Base-by-base conservation (phyloP, 2,329 filamentous ascomycete species). In the Verticillium tricorpus region DNA sequence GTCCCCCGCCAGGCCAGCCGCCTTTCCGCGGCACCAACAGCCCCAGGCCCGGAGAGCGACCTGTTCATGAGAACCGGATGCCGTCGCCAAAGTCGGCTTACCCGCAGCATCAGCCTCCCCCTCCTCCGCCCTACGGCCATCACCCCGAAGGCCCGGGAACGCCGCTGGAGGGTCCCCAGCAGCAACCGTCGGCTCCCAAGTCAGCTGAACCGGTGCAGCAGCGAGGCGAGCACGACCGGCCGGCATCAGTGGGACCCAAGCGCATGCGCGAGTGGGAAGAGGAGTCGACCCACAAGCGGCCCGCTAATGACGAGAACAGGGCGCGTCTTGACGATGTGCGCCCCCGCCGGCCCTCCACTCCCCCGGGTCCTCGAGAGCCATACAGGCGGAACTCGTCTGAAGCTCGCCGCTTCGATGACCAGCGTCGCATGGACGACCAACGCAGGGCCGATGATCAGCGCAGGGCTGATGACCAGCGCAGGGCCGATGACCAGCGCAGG, bases 251-350 rank as follows among this genome's bases (percentile, higher is more conserved):
- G 12, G 85, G 85, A 3, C 87, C 89, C 62, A 99, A 99, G 82
- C 87, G 95, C 62, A 84, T 88, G 73, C 89, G 93, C 57, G 95
- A 98, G 71, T 97, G 95, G 93, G 95, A 98, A 67, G 90, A 94
- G 39, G 92, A 96, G 39, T 79, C 86, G 25, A 78, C 87, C 4
- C 82, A 83, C 55, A 96, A 97, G 80, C 97, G 97, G 79, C 87
- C 91, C 64, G 89, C 91, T 11, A 96, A 88, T 45, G 94, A 98
- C 5, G 93, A 97, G 74, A 92, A 85, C 66, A 89, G 94, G 54
- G 91, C 91, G 62, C 90, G 92, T 60, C 82, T 97, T 67, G 93
- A 97, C 45, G 93, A 97, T 69, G 85, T 92, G 71, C 87, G 89
- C 64, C 88, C 90, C 71, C 91, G 93, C 63, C 89, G 93, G 54